Percentiles rank a stretch among this genome's conserved stretches.
Conservation (phyloP, 179 eudicot genomes). For the Dionaea muscipula region DNA sequence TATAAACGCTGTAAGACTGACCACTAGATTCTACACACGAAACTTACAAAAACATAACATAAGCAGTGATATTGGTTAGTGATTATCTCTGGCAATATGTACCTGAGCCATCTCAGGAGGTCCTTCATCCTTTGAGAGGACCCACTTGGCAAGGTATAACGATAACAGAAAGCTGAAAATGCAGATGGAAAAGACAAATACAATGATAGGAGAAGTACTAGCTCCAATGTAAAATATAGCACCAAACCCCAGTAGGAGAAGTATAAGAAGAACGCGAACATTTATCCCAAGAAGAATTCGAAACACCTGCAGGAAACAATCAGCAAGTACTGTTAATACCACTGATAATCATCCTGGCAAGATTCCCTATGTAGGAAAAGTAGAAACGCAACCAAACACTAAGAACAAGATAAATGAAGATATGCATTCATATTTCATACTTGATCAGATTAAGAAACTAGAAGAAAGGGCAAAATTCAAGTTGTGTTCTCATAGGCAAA, state of each 20-base stretch:
- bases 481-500: too few species aligned
- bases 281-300: constrained; percentile 71
- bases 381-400: background rate
- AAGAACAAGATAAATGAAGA: background rate
- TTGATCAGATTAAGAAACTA: too few species aligned
- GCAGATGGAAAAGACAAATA: constrained; percentile 83
- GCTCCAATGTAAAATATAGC: constrained; percentile 82
- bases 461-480: too few species aligned
- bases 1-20: too few species aligned
- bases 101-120: constrained; percentile 99
- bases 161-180: constrained; percentile 70
- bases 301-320: constrained; percentile 50
- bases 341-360: background rate
- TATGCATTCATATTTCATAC: too few species aligned
- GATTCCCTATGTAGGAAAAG: background rate
- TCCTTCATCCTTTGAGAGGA: constrained; percentile 92
- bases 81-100: constrained; percentile 7
- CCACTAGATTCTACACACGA: too few species aligned
- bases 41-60: background rate
- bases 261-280: constrained; percentile 57
- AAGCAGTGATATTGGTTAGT: background rate
- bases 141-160: constrained; percentile 88
- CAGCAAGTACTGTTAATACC: constrained; percentile 8
- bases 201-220: constrained; percentile 76
- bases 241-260: constrained; percentile 66